A percentile compares a stretch with the other conserved stretches of the same genome.
phyloP scores from a whole-genome alignment of 768 basidiomycete genomes.

The Pulveroboletus sp. region DNA sequence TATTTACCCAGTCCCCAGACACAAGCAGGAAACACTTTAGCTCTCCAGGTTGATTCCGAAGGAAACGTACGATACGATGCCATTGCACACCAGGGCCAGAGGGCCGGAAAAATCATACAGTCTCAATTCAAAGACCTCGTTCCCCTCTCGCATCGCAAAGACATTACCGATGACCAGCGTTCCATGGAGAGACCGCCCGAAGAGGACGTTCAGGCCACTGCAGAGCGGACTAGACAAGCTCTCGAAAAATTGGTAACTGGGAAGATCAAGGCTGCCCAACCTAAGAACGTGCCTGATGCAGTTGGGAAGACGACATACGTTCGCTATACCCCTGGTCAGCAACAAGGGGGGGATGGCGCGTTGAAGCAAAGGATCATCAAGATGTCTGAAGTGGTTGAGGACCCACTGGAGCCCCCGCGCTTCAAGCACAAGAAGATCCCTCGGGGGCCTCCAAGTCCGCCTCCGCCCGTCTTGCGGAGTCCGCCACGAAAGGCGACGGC shows the following conservation, averaged over 20 bases:
- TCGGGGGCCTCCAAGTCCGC: slow-evolving; percentile 92
- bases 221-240: slow-evolving; percentile 87
- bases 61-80: slow-evolving; percentile 97
- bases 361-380: slow-evolving; percentile 97
- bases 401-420: slow-evolving; percentile 93
- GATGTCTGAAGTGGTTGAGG: slow-evolving; percentile 97
- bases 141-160: slow-evolving; percentile 85
- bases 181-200: slow-evolving; percentile 92
- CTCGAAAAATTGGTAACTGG: slow-evolving; percentile 92
- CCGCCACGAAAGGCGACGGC: slow-evolving; percentile 95
- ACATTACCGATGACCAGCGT: slow-evolving; percentile 71
- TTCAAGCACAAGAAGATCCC: slow-evolving; percentile 99
- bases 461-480: slow-evolving; percentile 91
- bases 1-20: slow-evolving; percentile 46
- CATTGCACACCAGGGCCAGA: slow-evolving; percentile 93
- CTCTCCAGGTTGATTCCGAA: slow-evolving; percentile 94
- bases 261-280: slow-evolving; percentile 98
- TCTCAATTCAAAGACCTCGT: slow-evolving; percentile 98
- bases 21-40: slow-evolving; percentile 90
- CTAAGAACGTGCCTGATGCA: slow-evolving; percentile 87
- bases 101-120: slow-evolving; percentile 81
- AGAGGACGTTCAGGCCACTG: slow-evolving; percentile 86
- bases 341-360: slow-evolving; percentile 56
- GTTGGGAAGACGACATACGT: slow-evolving; percentile 88
- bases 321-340: slow-evolving; percentile 95